These are phyloP conservation scores for Acer saccharum DNA, from an alignment of 345 rosid species.

Conservation along the genomic window DNA sequence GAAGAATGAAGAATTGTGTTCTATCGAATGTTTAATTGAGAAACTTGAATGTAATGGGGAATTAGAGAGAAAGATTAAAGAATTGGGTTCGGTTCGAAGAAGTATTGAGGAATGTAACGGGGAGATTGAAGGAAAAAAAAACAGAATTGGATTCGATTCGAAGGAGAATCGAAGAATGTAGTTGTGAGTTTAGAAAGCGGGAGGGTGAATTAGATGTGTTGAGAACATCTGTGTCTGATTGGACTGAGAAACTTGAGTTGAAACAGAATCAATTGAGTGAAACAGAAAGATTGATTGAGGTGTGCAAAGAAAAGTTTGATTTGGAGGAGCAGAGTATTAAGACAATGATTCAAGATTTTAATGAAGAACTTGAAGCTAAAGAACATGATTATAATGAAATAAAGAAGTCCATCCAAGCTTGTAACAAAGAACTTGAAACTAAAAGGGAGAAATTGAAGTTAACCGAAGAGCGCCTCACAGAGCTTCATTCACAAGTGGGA, in stretches of 20 bases:
- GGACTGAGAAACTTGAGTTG: slow-evolving; percentile 14
- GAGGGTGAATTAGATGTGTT: too few species aligned
- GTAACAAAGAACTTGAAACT: slow-evolving; percentile 4
- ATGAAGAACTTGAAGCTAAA: slow-evolving; percentile 9
- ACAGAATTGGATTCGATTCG: too few species aligned
- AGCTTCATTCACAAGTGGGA: slow-evolving; percentile 21
- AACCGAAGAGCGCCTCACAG: slow-evolving; percentile 15
- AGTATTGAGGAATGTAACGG: not conserved
- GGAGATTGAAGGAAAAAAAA: not conserved
- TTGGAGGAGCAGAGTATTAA: not conserved
- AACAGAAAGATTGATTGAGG: too few species aligned
- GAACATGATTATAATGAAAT: slow-evolving; percentile 14
- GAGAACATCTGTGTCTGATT: too few species aligned
- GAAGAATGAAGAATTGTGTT: too few species aligned
- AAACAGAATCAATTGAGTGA: not conserved
- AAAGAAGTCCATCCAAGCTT: not conserved
- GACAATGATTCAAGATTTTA: slow-evolving; percentile 2
- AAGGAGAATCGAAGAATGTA: too few species aligned
- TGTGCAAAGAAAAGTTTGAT: not conserved
- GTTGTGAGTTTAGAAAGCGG: too few species aligned
- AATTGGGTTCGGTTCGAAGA: not conserved
- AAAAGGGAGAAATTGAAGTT: not conserved
- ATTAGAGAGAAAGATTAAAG: not conserved
- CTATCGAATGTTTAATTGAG: too few species aligned
- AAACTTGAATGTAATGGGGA: slow-evolving; percentile 10